Evolutionary conservation across 2,329 filamentous ascomycete genomes (phyloP).

Genomic region (Exophiala oligosperma): DNA sequence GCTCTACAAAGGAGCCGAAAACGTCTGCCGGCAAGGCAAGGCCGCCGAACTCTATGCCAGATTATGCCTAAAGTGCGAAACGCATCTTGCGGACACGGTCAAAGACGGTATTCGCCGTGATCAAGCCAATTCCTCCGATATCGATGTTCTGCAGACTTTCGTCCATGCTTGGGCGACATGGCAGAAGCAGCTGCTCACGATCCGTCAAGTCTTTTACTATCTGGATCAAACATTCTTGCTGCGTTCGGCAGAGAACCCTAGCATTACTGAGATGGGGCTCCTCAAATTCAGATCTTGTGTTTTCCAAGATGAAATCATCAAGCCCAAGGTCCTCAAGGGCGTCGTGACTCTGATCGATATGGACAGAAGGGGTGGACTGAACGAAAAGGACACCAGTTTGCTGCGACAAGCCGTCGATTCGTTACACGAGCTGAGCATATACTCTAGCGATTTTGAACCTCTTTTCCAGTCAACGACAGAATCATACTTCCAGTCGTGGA

Average conservation of each 20-base stretch:
- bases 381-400: conserved; percentile 60
- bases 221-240: conserved; percentile 87
- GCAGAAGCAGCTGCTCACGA: conserved; percentile 73
- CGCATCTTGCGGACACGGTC: conserved; percentile 60
- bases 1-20: conserved; percentile 87
- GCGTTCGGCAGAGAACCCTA: conserved; percentile 65
- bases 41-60: conserved; percentile 67
- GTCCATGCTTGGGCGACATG: conserved; percentile 71
- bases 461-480: conserved; percentile 68
- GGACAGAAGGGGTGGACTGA: conserved; percentile 62
- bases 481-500: conserved; percentile 68
- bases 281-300: conserved; percentile 68
- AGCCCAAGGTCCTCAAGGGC: conserved; percentile 61
- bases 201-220: conserved; percentile 90
- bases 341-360: conserved; percentile 74
- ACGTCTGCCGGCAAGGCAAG: conserved; percentile 78
- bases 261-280: conserved; percentile 80
- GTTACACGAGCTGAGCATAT: conserved; percentile 81
- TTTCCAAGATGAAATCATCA: conserved; percentile 55
- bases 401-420: conserved; percentile 76
- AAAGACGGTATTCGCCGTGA: conserved; percentile 59
- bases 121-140: conserved; percentile 55
- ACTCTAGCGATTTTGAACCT: conserved; percentile 77
- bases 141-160: conserved; percentile 64
- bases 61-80: conserved; percentile 66